phyloP scores from a whole-genome alignment of 1,284 basidiomycete genomes.

The Cryptococcus sp. region DNA sequence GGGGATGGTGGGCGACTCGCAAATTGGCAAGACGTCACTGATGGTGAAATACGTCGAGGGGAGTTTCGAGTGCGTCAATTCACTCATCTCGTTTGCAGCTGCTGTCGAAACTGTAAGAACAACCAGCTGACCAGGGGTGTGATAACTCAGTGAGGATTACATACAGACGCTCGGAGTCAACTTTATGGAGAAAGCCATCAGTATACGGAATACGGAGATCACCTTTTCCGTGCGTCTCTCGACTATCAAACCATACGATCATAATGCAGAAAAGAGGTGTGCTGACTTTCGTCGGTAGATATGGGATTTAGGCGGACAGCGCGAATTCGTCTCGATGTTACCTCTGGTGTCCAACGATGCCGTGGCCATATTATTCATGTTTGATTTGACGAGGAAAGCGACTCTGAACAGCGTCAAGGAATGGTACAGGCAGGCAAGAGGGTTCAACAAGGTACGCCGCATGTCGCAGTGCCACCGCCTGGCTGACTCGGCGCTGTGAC shows the following conservation, averaged over 20 bases:
- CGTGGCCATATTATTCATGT: conserved; percentile 99
- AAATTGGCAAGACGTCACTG: conserved; percentile 96
- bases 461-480: conserved; percentile 34
- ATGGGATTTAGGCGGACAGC: conserved; percentile 96
- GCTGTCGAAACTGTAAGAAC: no score
- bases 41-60: conserved; percentile 99
- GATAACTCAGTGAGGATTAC: conserved; percentile 75
- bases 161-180: conserved; percentile 99
- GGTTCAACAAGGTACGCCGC: conserved; percentile 87
- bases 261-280: no score
- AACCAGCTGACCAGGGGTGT: neutral
- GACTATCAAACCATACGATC: no score
- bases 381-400: conserved; percentile 93
- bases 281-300: conserved; percentile 57
- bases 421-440: conserved; percentile 97
- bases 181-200: conserved; percentile 99
- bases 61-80: conserved; percentile 68
- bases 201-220: conserved; percentile 94
- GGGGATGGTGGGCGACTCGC: conserved; percentile 98
- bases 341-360: conserved; percentile 98
- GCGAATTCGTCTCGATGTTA: conserved; percentile 98
- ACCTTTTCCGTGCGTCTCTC: conserved; percentile 71
- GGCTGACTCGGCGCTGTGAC: neutral
- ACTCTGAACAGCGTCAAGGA: conserved; percentile 98
- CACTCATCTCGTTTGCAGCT: neutral